phyloP scores from a whole-genome alignment of 495 filamentous ascomycete species.

The Penicillium odoratum region DNA sequence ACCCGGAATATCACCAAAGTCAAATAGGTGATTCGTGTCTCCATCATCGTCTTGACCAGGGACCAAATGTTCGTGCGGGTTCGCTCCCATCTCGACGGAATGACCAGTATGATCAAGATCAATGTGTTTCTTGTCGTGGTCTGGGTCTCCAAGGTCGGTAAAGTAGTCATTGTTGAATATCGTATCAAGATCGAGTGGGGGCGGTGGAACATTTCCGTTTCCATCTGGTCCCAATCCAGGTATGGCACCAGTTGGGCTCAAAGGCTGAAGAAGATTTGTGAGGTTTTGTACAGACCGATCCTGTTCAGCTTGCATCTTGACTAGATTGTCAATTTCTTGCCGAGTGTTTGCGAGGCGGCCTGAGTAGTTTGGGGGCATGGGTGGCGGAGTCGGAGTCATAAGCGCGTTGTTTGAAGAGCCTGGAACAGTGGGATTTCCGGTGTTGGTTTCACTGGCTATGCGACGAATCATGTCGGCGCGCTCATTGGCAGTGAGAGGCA shows the following conservation, averaged over 20 bases:
- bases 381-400: slow-evolving; percentile 58
- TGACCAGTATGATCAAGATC: slow-evolving; percentile 24
- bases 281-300: slow-evolving; percentile 69
- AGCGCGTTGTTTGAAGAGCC: slow-evolving; percentile 51
- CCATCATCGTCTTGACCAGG: slow-evolving; percentile 22
- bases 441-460: slow-evolving; percentile 60
- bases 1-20: slow-evolving; percentile 43
- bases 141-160: slow-evolving; percentile 40
- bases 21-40: slow-evolving; percentile 40
- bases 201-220: slow-evolving; percentile 37
- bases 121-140: slow-evolving; percentile 27
- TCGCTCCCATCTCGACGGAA: neutral
- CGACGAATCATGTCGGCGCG: slow-evolving; percentile 77
- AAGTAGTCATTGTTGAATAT: slow-evolving; percentile 69
- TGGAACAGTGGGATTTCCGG: slow-evolving; percentile 27
- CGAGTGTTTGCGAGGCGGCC: slow-evolving; percentile 59
- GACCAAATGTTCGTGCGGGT: slow-evolving; percentile 15
- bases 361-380: slow-evolving; percentile 57
- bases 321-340: slow-evolving; percentile 70
- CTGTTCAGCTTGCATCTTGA: slow-evolving; percentile 72
- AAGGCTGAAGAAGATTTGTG: slow-evolving; percentile 66
- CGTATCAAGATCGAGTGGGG: slow-evolving; percentile 64
- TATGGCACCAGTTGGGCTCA: slow-evolving; percentile 77
- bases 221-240: slow-evolving; percentile 62
- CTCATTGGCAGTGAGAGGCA: slow-evolving; percentile 72